Percentiles rank a stretch among this genome's conserved stretches.
Conservation (phyloP, 441 rosid genomes). For the Isatis lusitanica region DNA sequence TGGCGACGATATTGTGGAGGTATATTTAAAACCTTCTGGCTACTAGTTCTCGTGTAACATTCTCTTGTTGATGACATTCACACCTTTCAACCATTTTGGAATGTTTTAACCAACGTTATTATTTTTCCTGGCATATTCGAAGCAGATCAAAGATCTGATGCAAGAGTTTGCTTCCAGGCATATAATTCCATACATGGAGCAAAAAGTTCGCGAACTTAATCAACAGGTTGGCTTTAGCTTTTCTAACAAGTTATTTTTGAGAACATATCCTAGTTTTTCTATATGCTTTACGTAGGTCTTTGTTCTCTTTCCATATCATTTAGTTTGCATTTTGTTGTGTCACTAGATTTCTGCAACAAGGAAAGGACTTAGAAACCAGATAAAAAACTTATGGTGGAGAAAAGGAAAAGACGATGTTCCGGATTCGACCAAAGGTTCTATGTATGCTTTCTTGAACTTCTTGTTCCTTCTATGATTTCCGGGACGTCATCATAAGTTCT, state of each 20-base stretch:
- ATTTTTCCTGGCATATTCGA: slow-evolving; percentile 35
- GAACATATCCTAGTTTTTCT: slow-evolving; percentile 3
- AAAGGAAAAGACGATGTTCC: slow-evolving; percentile 90
- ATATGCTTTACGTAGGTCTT: slow-evolving; percentile 14
- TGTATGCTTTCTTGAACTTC: slow-evolving; percentile 51
- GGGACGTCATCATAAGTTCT: slow-evolving; percentile 19
- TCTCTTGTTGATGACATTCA: slow-evolving; percentile 28
- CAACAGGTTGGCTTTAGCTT: slow-evolving; percentile 61
- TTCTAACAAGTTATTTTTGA: slow-evolving; percentile 12
- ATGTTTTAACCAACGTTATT: slow-evolving; percentile 20
- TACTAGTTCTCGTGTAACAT: slow-evolving; percentile 27
- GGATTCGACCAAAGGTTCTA: slow-evolving; percentile 66
- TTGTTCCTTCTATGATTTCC: slow-evolving; percentile 21
- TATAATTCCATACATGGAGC: slow-evolving; percentile 97
- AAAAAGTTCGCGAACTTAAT: slow-evolving; percentile 87
- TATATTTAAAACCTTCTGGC: slow-evolving; percentile 33
- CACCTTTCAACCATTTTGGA: slow-evolving; percentile 6
- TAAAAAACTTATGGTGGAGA: slow-evolving; percentile 99
- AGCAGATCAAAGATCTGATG: slow-evolving; percentile 84
- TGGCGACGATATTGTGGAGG: slow-evolving; percentile 80
- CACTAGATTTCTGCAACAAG: slow-evolving; percentile 88
- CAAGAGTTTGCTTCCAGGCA: slow-evolving; percentile 93
- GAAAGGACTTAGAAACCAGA: slow-evolving; percentile 95
- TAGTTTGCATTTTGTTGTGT: slow-evolving; percentile 30
- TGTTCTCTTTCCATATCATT: slow-evolving; percentile 6